These are phyloP conservation scores for Aspergillus steynii DNA, from an alignment of 495 filamentous ascomycete species.

Conservation along the genomic window DNA sequence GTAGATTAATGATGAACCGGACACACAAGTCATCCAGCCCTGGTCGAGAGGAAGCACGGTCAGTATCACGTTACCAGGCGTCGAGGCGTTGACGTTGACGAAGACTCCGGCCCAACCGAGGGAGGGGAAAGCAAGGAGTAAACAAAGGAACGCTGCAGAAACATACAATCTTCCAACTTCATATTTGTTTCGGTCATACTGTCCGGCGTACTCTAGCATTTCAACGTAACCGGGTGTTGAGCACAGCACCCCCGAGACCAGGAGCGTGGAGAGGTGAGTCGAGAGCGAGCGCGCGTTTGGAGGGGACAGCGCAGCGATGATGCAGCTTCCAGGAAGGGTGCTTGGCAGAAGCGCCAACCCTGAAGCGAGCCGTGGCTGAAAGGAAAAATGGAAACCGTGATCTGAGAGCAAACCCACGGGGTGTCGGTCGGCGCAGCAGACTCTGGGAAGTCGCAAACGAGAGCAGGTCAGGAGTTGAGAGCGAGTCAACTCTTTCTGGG, in stretches of 20 bases:
- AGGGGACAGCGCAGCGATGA: slow-evolving; percentile 24
- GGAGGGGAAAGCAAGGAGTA: neutral
- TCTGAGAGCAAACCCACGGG: neutral
- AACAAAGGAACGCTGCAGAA: neutral
- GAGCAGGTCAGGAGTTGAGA: neutral
- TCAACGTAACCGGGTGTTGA: slow-evolving; percentile 30
- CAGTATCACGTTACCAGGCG: slow-evolving; percentile 4
- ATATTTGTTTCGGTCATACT: slow-evolving; percentile 79
- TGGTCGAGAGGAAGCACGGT: slow-evolving; percentile 32
- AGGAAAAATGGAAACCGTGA: slow-evolving; percentile 2
- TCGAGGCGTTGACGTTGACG: neutral
- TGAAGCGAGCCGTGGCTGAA: slow-evolving; percentile 23
- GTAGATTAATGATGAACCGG: slow-evolving; percentile 94
- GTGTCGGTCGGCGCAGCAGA: neutral
- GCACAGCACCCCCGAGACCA: slow-evolving; percentile 26
- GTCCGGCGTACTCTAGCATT: slow-evolving; percentile 44
- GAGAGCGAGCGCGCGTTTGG: slow-evolving; percentile 22
- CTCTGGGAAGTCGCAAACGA: neutral
- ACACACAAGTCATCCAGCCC: slow-evolving; percentile 96
- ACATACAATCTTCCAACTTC: slow-evolving; percentile 86
- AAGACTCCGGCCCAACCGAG: neutral
- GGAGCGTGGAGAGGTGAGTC: slow-evolving; percentile 10
- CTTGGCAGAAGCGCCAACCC: slow-evolving; percentile 30
- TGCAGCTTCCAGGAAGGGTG: slow-evolving; percentile 35
- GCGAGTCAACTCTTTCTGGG: neutral